These are phyloP conservation scores for Leonotis leonurus DNA, from an alignment of 257 asterid genomes.

Conservation along the genomic window DNA sequence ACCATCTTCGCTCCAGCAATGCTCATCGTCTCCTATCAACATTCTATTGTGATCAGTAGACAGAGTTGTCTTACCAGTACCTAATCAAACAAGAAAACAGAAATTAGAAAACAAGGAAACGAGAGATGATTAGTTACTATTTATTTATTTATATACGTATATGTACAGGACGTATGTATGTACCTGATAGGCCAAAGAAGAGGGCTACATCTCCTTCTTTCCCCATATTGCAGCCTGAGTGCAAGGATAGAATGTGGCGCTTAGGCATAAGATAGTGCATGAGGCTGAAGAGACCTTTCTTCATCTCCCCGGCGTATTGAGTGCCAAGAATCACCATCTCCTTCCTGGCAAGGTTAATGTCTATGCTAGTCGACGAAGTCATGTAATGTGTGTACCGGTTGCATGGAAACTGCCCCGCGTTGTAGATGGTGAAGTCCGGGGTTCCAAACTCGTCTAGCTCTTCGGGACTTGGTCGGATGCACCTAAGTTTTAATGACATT, in stretches of 20 bases:
- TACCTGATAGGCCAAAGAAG: conserved; percentile 88
- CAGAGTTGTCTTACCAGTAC: conserved; percentile 89
- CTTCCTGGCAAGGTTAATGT: conserved; percentile 68
- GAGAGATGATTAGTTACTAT: background rate
- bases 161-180: background rate
- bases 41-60: conserved; percentile 83
- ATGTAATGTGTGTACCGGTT: conserved; percentile 88
- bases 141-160: background rate
- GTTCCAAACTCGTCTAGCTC: conserved; percentile 85
- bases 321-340: conserved; percentile 99
- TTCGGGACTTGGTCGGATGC: conserved; percentile 85
- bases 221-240: conserved; percentile 89
- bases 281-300: conserved; percentile 81
- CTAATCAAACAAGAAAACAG: conserved; percentile 21
- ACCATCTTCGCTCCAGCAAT: conserved; percentile 89
- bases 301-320: conserved; percentile 96
- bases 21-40: conserved; percentile 91
- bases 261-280: conserved; percentile 96
- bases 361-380: conserved; percentile 96
- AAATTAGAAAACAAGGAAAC: background rate
- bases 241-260: conserved; percentile 75
- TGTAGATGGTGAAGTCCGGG: conserved; percentile 95
- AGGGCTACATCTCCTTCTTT: conserved; percentile 84
- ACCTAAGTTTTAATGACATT: conserved; percentile 37
- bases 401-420: conserved; percentile 92